A percentile compares a stretch with the other conserved stretches of the same genome.
Conservation (phyloP, 306 rosid species). For the Leucaena leucocephala region DNA sequence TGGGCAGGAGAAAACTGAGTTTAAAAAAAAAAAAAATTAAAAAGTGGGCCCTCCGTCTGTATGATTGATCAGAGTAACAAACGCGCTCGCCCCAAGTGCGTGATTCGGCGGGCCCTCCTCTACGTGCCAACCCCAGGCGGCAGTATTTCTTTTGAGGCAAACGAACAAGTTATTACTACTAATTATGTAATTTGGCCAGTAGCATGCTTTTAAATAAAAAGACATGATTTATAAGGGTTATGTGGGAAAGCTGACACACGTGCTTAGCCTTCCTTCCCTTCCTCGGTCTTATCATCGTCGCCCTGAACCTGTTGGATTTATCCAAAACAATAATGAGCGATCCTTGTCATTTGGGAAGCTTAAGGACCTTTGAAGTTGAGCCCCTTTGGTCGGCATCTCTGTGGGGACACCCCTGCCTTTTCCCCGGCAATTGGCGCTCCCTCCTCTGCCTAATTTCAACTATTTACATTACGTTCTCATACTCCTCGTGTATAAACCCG, state of each 20-base stretch:
- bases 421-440: not conserved
- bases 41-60: conserved; percentile 40
- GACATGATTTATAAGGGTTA: not conserved
- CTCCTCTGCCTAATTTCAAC: not conserved
- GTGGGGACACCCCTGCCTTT: conserved; percentile 43
- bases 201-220: not conserved
- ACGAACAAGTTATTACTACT: not conserved
- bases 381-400: conserved; percentile 38
- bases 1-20: conserved; percentile 28
- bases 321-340: conserved; percentile 44
- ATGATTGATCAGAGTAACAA: not conserved
- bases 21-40: no score
- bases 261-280: conserved; percentile 58
- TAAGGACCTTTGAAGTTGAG: conserved; percentile 30
- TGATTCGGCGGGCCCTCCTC: conserved; percentile 36
- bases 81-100: conserved; percentile 35
- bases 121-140: not conserved
- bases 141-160: not conserved
- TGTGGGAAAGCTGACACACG: conserved; percentile 52
- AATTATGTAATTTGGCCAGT: not conserved
- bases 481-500: not conserved
- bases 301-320: conserved; percentile 32
- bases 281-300: conserved; percentile 49
- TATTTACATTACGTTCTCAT: not conserved
- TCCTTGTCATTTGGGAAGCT: conserved; percentile 36